Conservation (phyloP, 495 filamentous ascomycete species). For the Cudoniella acicularis region DNA sequence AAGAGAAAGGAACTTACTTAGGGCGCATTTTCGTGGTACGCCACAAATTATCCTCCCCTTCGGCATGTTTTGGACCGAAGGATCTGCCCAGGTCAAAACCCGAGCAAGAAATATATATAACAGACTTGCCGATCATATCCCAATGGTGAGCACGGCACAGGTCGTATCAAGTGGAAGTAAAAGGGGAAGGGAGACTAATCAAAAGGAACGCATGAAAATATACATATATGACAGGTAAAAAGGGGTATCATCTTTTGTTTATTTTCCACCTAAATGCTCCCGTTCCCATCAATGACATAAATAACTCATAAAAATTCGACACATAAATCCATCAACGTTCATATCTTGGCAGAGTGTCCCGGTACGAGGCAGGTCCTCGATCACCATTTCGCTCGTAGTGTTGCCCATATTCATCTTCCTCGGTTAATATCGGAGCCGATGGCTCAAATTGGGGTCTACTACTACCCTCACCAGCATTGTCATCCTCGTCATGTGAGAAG, state of each 20-base stretch:
- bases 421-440: slow-evolving; percentile 63
- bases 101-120: no score
- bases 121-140: no score
- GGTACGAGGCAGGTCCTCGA: slow-evolving; percentile 10
- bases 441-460: slow-evolving; percentile 34
- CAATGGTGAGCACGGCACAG: no score
- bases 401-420: slow-evolving; percentile 54
- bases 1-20: no score
- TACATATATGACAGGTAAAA: background rate
- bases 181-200: no score
- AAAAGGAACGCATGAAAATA: background rate
- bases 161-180: no score
- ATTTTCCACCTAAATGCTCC: background rate
- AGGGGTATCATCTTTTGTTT: background rate
- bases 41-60: no score
- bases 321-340: slow-evolving; percentile 29
- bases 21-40: no score
- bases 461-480: slow-evolving; percentile 16
- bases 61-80: no score
- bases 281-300: background rate
- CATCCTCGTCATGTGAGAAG: slow-evolving; percentile 44
- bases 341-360: slow-evolving; percentile 42
- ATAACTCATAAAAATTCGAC: background rate
- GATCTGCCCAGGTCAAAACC: no score
- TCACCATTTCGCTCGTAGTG: slow-evolving; percentile 31